Percentiles rank a stretch among this genome's conserved stretches.
Evolutionary conservation across 306 rosid species (phyloP).

Genomic region (Urtica urens): DNA sequence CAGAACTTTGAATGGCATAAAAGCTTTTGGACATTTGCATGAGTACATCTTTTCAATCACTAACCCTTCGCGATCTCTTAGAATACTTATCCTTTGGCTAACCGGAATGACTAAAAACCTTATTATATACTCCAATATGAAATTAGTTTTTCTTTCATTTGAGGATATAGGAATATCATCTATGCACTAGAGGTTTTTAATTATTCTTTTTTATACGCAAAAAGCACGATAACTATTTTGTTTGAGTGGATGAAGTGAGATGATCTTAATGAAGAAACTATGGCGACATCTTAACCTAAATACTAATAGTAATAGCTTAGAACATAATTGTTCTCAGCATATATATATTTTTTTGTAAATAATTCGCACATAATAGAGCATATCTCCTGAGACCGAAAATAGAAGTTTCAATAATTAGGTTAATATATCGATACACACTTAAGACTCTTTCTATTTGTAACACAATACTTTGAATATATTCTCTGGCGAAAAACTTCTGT

Average conservation of each 20-base stretch:
- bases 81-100: neutral
- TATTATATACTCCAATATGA: no score
- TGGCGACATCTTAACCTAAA: neutral
- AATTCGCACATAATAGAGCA: no score
- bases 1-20: neutral
- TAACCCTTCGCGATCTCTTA: slow-evolving; percentile 6
- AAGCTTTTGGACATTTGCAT: slow-evolving; percentile 1
- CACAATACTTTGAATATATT: no score
- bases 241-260: neutral
- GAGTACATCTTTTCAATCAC: neutral
- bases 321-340: no score
- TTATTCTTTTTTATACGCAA: no score
- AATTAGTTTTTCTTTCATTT: neutral
- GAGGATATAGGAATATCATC: neutral
- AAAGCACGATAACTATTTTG: neutral
- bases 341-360: no score
- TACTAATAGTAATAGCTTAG: neutral
- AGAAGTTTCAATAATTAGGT: no score
- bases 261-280: neutral
- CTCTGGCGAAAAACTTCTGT: no score
- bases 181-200: neutral
- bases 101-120: neutral
- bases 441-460: no score
- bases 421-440: no score
- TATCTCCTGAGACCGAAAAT: no score